A percentile compares a stretch with the other conserved stretches of the same genome.
Conservation (phyloP, 2,329 filamentous ascomycete species). For the Pestalotiopsis fici region DNA sequence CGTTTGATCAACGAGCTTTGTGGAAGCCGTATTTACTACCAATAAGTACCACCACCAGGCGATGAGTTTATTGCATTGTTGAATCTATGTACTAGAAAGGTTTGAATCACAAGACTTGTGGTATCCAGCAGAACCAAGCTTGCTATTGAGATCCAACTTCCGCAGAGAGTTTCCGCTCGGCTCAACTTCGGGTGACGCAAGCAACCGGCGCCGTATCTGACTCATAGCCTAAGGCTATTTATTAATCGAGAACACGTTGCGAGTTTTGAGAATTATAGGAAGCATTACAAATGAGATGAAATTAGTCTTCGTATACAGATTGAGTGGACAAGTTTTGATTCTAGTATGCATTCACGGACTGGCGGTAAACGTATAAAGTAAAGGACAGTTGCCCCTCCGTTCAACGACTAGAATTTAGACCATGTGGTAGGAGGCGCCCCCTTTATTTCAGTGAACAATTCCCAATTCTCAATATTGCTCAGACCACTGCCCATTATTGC, state of each 20-base stretch:
- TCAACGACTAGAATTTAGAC: too few relatives aligned
- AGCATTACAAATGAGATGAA: not conserved
- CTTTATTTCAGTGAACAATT: too few relatives aligned
- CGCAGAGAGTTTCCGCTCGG: not conserved
- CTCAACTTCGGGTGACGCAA: conserved; percentile 4
- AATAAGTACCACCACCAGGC: too few relatives aligned
- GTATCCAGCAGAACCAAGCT: not conserved
- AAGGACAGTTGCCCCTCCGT: too few relatives aligned
- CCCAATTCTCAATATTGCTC: too few relatives aligned
- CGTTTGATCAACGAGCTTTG: not conserved
- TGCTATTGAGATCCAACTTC: not conserved
- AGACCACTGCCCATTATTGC: not conserved
- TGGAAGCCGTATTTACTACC: not conserved
- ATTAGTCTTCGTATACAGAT: not conserved
- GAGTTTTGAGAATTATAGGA: not conserved
- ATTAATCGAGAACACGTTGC: conserved; percentile 11
- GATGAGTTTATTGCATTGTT: too few relatives aligned
- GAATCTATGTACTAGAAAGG: too few relatives aligned
- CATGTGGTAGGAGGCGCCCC: too few relatives aligned
- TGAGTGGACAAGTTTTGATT: not conserved
- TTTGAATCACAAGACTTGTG: too few relatives aligned
- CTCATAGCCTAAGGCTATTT: conserved; percentile 1
- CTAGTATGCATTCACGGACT: too few relatives aligned
- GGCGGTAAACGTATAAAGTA: too few relatives aligned
- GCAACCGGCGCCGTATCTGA: conserved; percentile 1